A percentile compares a stretch with the other conserved stretches of the same genome.
Evolutionary conservation across 305 asterid species (phyloP).

Genomic region (Ruellia speciosa): DNA sequence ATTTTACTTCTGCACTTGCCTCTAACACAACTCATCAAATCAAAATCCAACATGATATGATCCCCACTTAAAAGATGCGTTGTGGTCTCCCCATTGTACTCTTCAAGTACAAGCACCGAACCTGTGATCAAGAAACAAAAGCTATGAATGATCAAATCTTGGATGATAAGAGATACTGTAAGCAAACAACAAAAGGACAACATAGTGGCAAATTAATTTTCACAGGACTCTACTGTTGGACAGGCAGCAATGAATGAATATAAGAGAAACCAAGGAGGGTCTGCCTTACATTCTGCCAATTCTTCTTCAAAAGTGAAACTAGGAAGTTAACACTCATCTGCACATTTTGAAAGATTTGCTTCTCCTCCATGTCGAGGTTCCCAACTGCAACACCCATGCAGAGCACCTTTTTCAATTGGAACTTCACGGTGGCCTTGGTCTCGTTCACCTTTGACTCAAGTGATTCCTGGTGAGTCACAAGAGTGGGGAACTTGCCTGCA

Average conservation of each 20-base stretch:
- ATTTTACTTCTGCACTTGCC: too few species aligned
- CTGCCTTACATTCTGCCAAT: slow-evolving; percentile 62
- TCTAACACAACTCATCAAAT: not conserved
- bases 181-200: not conserved
- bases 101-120: slow-evolving; percentile 68
- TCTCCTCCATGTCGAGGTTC: slow-evolving; percentile 61
- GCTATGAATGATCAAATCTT: not conserved
- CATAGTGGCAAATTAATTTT: too few species aligned
- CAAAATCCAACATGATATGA: not conserved
- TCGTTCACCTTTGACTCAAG: slow-evolving; percentile 64
- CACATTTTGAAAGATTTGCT: slow-evolving; percentile 61
- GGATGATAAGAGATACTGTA: not conserved
- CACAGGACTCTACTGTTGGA: not conserved
- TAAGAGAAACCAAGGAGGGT: not conserved
- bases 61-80: slow-evolving; percentile 38
- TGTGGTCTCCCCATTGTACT: slow-evolving; percentile 69
- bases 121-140: slow-evolving; percentile 29
- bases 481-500: slow-evolving; percentile 70
- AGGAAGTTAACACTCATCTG: slow-evolving; percentile 73
- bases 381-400: slow-evolving; percentile 89
- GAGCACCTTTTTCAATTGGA: slow-evolving; percentile 68
- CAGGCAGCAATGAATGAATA: too few species aligned
- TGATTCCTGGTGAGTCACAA: slow-evolving; percentile 59
- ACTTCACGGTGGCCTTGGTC: slow-evolving; percentile 63
- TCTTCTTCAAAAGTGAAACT: slow-evolving; percentile 60